These are phyloP conservation scores for Populus tremula DNA, from an alignment of 345 rosid species.

Conservation along the genomic window DNA sequence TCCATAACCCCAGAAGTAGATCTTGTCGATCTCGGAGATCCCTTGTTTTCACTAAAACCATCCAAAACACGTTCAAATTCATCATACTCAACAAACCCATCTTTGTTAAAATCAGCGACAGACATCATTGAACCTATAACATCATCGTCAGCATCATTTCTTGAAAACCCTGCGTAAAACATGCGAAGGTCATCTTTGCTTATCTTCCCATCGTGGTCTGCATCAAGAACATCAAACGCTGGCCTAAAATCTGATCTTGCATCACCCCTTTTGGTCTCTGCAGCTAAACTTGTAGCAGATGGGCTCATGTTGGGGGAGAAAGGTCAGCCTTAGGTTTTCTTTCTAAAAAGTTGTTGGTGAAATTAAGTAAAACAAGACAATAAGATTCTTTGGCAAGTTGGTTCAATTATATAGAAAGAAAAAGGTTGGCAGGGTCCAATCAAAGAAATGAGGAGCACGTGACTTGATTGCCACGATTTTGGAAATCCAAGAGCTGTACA, in stretches of 20 bases:
- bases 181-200: slow-evolving; percentile 63
- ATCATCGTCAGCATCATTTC: slow-evolving; percentile 31
- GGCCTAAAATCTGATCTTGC: slow-evolving; percentile 37
- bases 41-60: neutral
- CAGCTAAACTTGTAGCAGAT: slow-evolving; percentile 14
- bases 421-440: neutral
- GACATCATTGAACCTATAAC: slow-evolving; percentile 68
- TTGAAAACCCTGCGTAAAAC: slow-evolving; percentile 49
- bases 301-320: slow-evolving; percentile 22
- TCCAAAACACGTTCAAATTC: slow-evolving; percentile 58
- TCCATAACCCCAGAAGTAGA: slow-evolving; percentile 10
- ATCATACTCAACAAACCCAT: slow-evolving; percentile 82
- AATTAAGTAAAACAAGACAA: neutral
- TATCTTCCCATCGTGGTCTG: slow-evolving; percentile 85
- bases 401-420: neutral
- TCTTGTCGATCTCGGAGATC: neutral
- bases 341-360: too few relatives aligned
- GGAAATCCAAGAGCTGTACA: neutral
- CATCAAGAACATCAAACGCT: slow-evolving; percentile 81
- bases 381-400: too few relatives aligned
- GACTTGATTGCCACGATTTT: slow-evolving; percentile 5
- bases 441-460: neutral
- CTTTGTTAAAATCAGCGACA: slow-evolving; percentile 63
- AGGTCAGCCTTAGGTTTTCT: neutral
- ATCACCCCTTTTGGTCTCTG: neutral